Evolutionary conservation across 306 rosid genomes (phyloP).

Genomic region (Corylus avellana): DNA sequence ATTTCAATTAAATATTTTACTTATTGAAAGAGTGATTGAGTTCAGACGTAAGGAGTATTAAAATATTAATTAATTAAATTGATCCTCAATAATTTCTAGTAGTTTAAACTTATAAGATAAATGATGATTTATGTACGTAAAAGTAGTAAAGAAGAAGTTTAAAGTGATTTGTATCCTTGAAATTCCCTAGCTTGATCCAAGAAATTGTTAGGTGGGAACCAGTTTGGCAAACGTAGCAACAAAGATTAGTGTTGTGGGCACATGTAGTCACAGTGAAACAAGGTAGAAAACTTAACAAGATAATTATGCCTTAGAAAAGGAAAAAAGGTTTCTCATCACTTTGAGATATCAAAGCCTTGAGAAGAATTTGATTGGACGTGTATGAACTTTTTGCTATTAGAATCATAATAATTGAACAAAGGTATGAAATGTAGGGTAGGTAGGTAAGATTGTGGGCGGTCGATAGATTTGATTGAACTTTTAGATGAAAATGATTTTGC

Average conservation of each 20-base stretch:
- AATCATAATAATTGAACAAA: constrained; percentile 34
- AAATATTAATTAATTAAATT: no score
- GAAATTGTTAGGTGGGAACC: constrained; percentile 16
- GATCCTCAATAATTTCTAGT: no score
- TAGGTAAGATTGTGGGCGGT: constrained; percentile 50
- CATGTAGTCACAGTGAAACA: constrained; percentile 25
- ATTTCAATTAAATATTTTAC: no score
- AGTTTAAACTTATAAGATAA: no score
- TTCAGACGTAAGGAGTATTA: no score
- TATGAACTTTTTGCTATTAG: constrained; percentile 35
- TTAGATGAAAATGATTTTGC: constrained; percentile 30
- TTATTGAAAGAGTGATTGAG: no score
- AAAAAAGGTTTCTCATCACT: constrained; percentile 28
- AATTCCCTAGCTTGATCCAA: constrained; percentile 6
- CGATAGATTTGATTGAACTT: constrained; percentile 29
- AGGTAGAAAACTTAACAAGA: constrained; percentile 6
- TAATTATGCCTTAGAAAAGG: constrained; percentile 40
- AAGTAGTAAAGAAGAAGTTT: background rate
- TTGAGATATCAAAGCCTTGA: constrained; percentile 49
- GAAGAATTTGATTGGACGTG: constrained; percentile 51
- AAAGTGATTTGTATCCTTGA: background rate
- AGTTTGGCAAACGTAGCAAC: constrained; percentile 20
- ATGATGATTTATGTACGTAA: no score
- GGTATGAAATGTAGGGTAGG: constrained; percentile 40
- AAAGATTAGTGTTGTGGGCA: constrained; percentile 28